Percentiles rank a stretch among this genome's conserved stretches.
Evolutionary conservation across 139 green algal genomes (phyloP).

Genomic region (Tetradesmus obliquus): DNA sequence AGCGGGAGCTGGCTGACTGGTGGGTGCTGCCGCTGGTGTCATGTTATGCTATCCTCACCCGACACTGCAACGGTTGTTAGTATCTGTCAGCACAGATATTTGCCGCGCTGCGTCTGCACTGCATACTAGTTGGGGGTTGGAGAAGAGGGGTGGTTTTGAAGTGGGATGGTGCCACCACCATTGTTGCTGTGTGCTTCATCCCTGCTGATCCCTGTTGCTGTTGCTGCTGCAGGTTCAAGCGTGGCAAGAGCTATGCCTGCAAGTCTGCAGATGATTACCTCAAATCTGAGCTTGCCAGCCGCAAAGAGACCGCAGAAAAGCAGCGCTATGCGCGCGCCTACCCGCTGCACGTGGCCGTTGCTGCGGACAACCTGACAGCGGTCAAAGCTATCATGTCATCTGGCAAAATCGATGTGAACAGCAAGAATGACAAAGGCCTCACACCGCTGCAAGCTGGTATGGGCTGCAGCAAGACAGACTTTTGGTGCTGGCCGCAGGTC

Average conservation of each 20-base stretch:
- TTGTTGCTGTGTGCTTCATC: too few species aligned
- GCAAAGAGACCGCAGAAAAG: background rate
- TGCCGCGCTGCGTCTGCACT: too few species aligned
- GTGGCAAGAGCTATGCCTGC: background rate
- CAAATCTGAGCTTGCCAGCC: background rate
- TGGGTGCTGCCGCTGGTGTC: background rate
- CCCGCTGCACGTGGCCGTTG: conserved; percentile 28
- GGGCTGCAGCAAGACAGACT: background rate
- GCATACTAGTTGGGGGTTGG: too few species aligned
- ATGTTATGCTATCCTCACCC: too few species aligned
- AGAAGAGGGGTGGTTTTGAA: too few species aligned
- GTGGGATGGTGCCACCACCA: too few species aligned
- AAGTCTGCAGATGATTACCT: background rate
- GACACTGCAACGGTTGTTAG: too few species aligned
- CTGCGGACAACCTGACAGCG: background rate
- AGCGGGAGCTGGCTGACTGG: background rate
- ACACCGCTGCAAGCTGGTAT: background rate
- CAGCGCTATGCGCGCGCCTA: background rate
- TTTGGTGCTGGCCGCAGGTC: background rate
- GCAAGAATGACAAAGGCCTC: background rate
- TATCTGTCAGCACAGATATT: too few species aligned
- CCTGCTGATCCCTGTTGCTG: too few species aligned
- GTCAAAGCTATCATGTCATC: background rate
- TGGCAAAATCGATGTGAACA: background rate
- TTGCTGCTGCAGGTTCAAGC: too few species aligned